Conservation (phyloP, 768 basidiomycete species). For the Rhodotorula diobovata region DNA sequence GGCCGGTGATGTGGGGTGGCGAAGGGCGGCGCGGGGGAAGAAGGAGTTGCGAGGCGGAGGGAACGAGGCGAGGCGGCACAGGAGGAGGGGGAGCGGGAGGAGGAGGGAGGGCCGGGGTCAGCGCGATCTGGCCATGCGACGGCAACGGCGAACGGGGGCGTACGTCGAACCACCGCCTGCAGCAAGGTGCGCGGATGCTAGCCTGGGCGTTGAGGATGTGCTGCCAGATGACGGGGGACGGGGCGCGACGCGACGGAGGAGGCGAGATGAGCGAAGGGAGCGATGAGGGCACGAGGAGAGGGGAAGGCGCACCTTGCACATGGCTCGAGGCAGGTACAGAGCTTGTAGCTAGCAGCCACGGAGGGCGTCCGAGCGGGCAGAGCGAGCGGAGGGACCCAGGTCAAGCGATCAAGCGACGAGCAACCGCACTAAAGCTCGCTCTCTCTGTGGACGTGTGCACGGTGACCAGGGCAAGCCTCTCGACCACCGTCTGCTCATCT, state of each 20-base stretch:
- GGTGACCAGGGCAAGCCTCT: no score
- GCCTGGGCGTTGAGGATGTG: constrained; percentile 96
- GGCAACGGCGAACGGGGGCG: constrained; percentile 8
- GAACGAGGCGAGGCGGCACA: no score
- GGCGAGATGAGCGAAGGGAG: not conserved
- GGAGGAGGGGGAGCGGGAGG: not conserved
- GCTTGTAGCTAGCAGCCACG: not conserved
- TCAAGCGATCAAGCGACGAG: no score
- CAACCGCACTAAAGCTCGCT: no score
- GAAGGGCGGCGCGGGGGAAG: not conserved
- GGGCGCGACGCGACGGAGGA: not conserved
- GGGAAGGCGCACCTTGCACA: constrained; percentile 6
- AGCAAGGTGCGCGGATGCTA: constrained; percentile 91
- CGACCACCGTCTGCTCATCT: no score
- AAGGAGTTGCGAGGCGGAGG: no score
- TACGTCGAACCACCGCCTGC: constrained; percentile 90
- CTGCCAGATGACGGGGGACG: constrained; percentile 55
- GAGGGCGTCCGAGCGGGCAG: not conserved
- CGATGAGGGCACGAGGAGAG: not conserved
- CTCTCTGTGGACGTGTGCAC: no score
- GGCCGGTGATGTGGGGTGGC: no score
- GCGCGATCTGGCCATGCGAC: not conserved
- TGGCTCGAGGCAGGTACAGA: not conserved
- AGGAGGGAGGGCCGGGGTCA: not conserved
- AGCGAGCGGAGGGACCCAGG: not conserved